A percentile compares a stretch with the other conserved stretches of the same genome.
Conservation (phyloP, 768 basidiomycete species). For the Lactarius sanguifluus region DNA sequence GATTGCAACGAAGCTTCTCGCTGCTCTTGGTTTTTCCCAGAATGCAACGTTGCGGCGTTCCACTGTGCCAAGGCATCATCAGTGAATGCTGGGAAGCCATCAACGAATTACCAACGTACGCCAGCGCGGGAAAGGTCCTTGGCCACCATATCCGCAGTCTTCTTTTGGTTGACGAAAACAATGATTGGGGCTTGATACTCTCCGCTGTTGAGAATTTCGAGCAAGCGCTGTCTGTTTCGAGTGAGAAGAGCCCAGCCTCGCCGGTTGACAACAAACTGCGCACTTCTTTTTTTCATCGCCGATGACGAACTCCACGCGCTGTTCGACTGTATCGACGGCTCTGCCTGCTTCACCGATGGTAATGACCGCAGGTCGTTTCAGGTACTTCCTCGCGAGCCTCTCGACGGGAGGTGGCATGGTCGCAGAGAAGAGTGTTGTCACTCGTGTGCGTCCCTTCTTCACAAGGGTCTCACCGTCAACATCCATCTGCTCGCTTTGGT, state of each 20-base stretch:
- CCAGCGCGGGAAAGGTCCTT: constrained; percentile 90
- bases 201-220: constrained; percentile 91
- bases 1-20: constrained; percentile 90
- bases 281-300: constrained; percentile 98
- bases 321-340: constrained; percentile 97
- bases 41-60: constrained; percentile 89
- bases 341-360: constrained; percentile 98
- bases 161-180: constrained; percentile 99
- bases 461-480: constrained; percentile 65
- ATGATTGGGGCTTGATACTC: constrained; percentile 89
- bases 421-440: constrained; percentile 97
- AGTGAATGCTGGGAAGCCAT: not conserved
- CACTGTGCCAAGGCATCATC: constrained; percentile 50
- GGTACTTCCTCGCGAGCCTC: constrained; percentile 90
- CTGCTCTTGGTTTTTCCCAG: constrained; percentile 97
- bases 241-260: not conserved
- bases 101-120: constrained; percentile 46
- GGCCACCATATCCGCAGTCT: constrained; percentile 97
- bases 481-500: constrained; percentile 72
- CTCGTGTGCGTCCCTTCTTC: constrained; percentile 77
- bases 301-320: constrained; percentile 87
- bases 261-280: constrained; percentile 34
- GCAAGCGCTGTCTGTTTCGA: constrained; percentile 62
- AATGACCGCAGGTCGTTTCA: constrained; percentile 89
- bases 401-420: constrained; percentile 99